phyloP scores from a whole-genome alignment of 345 rosid species.

The Melaleuca alternifolia region DNA sequence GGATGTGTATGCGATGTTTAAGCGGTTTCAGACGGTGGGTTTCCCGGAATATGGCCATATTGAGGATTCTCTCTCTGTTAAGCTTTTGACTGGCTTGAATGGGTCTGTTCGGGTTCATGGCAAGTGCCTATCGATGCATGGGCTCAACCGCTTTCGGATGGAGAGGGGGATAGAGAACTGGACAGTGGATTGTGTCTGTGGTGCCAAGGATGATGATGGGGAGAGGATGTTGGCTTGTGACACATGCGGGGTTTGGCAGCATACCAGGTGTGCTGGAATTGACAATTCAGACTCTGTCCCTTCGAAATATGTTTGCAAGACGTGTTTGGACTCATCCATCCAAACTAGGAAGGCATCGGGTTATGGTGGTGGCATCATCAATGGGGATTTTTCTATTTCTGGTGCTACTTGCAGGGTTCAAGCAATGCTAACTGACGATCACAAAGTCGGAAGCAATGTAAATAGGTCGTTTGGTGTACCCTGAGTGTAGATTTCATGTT shows the following conservation, averaged over 20 bases:
- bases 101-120: conserved; percentile 34
- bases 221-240: conserved; percentile 77
- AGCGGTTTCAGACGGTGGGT: conserved; percentile 38
- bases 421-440: conserved; percentile 5
- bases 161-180: conserved; percentile 63
- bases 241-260: conserved; percentile 61
- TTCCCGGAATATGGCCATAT: conserved; percentile 37
- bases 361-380: conserved; percentile 9
- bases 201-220: conserved; percentile 68
- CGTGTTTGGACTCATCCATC: conserved; percentile 5
- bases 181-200: conserved; percentile 61
- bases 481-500: conserved; percentile 8
- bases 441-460: conserved; percentile 10
- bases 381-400: not conserved
- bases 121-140: conserved; percentile 35
- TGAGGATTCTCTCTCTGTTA: conserved; percentile 36
- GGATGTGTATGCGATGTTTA: conserved; percentile 61
- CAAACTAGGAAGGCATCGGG: not conserved
- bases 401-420: conserved; percentile 29
- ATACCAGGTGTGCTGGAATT: conserved; percentile 63
- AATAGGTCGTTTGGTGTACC: conserved; percentile 17
- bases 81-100: conserved; percentile 34
- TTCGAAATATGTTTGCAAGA: conserved; percentile 29
- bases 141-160: conserved; percentile 37
- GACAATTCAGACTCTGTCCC: conserved; percentile 33